Base-by-base conservation (phyloP, 1,284 basidiomycete species). In the Singerocomus inundabilis region DNA sequence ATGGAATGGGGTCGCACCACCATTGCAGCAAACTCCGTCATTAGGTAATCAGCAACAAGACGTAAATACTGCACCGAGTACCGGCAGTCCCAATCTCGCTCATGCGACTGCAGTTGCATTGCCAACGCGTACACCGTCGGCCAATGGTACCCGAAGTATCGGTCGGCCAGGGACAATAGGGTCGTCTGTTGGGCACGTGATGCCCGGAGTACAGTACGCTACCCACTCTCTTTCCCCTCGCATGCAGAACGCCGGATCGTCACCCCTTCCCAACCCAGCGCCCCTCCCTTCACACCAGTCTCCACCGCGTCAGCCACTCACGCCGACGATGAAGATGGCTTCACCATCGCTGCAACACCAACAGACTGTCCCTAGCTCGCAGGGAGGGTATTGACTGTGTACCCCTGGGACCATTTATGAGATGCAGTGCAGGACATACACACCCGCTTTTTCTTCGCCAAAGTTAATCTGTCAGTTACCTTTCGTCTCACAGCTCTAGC, bases 271-370 rank as follows among this genome's bases (percentile, higher is more conserved):
- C 1, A 64, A 64, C 10, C 56, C 68, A 36, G 73, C 80, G 37
- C 60, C 73, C 12, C 77, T 81, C 44, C 71, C 75, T 5, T 21
- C 62, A 4, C 64, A 68, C 13, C 76, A 78, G 47, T 81, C 82
- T 7, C 80, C 83, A 3, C 77, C 81, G 2, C 74, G 81, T 21
- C 69, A 77, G 18, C 72, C 79, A 6, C 75, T 82, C 54, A 76
- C 80, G 5, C 76, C 80, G 9, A 75, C 73, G 35, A 71, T 79
- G 70, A 70, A 70, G 31, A 75, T 81, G 61, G 71, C 79, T 28
- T 84, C 82, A 12, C 82, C 84, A n/a, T 81, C 81, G 40, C 56
- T 84, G 54, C 82, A 81, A 64, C 78, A 82, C 52, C 80, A 84
- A 57, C 80, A 84, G 58, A 60, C 63, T 32, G 70, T 77, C 10